Base-by-base conservation (phyloP, 2,329 filamentous ascomycete genomes). In the Nakataea oryzae region DNA sequence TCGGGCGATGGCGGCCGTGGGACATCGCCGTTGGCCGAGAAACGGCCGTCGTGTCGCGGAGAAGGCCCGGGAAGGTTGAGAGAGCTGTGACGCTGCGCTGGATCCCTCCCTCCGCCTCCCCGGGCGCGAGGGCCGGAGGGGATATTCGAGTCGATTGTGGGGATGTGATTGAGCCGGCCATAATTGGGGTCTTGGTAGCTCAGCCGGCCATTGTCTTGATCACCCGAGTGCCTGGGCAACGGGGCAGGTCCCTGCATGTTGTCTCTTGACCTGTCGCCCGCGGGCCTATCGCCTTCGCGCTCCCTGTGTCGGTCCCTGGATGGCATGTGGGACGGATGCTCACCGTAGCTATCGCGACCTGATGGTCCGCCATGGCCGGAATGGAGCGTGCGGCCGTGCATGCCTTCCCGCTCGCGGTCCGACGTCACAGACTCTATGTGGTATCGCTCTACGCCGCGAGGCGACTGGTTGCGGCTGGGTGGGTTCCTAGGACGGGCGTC, bases 181-280 rank as follows among this genome's bases (percentile, higher is more conserved):
- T 87, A 87, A 62, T 82, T 85, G 21, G 82, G 81, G 69, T 88
- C 85, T 65, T 85, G 80, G 64, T 82, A 79, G 62, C 75, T 76
- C 26, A 79, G 67, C 65, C 79, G 75, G 50, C 77, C 76, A 66
- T 83, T 79, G 57, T 85, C 81, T 3, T 74, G 66, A 32, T 86
- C 83, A 2, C 72, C 70, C 54, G 60, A 34, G 30, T 76, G 76
- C 28, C 74, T 63, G 29, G 70, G 60, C 57, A 71, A 64, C 41
- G 70, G 75, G 12, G 26, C 21, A 71, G 62, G 12, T 81, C 78
- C 41, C 78, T 74, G 24, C 41, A 24, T 50, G 21, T 50, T 50
- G 41, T 50, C 41, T 72, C 64, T 65, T 79, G 79, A 7, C 80
- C 77, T 50, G 63, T 64, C 56, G 65, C 63, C 24, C 9, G 57